phyloP scores from a whole-genome alignment of 176 grass and related monocot species.

The Paspalum notatum region DNA sequence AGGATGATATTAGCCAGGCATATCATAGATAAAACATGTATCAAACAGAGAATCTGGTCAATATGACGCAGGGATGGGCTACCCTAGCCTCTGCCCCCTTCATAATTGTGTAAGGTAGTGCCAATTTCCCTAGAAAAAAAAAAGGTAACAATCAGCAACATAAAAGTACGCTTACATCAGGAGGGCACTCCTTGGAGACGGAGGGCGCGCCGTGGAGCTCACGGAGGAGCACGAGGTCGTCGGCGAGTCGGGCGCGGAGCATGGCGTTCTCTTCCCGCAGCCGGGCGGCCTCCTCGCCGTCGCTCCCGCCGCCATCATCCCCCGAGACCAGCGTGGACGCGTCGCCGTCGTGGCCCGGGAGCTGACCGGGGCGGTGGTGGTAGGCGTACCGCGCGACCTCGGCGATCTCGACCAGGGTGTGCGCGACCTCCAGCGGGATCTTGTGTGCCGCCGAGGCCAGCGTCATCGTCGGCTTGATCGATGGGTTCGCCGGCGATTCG shows the following conservation, averaged over 20 bases:
- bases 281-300: conserved; percentile 44
- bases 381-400: conserved; percentile 74
- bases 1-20: too few relatives aligned
- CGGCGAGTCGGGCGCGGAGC: conserved; percentile 68
- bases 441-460: conserved; percentile 43
- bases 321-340: not conserved
- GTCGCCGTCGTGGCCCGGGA: not conserved
- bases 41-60: too few relatives aligned
- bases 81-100: too few relatives aligned
- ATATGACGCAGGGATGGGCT: too few relatives aligned
- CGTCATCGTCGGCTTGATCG: conserved; percentile 33
- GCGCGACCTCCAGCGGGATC: conserved; percentile 76
- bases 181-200: conserved; percentile 75
- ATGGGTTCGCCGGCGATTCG: not conserved
- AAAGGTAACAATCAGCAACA: not conserved
- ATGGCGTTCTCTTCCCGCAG: conserved; percentile 68
- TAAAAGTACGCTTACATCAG: conserved; percentile 58
- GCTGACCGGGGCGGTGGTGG: conserved; percentile 58
- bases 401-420: conserved; percentile 81
- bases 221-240: conserved; percentile 68
- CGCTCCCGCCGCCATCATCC: not conserved
- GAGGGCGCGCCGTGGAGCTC: conserved; percentile 58
- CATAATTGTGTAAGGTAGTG: not conserved
- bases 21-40: too few relatives aligned
- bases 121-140: not conserved